These are phyloP conservation scores for Xenoacremonium recifei DNA, from an alignment of 2,329 filamentous ascomycete genomes.

Conservation along the genomic window DNA sequence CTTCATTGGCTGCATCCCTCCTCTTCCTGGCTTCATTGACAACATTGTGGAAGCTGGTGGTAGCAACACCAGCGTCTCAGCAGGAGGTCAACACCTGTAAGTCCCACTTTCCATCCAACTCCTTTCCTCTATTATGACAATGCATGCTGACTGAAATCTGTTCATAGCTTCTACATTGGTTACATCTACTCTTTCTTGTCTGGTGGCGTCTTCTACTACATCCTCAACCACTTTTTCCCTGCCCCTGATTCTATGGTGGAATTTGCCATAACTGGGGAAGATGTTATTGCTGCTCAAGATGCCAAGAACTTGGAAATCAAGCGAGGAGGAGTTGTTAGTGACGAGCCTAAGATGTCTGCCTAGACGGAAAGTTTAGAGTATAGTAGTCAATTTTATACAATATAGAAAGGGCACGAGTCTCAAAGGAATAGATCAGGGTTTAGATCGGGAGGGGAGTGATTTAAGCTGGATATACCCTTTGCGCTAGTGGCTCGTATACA, in stretches of 20 bases:
- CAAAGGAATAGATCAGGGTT: too few relatives aligned
- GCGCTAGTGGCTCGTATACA: too few relatives aligned
- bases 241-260: background rate
- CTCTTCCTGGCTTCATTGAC: slow-evolving; percentile 30
- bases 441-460: too few relatives aligned
- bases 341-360: too few relatives aligned
- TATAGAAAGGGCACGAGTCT: too few relatives aligned
- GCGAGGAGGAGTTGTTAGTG: too few relatives aligned
- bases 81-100: background rate
- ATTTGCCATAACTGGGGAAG: background rate
- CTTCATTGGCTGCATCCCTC: slow-evolving; percentile 28
- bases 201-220: background rate
- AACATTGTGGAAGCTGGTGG: background rate
- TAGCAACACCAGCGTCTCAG: background rate
- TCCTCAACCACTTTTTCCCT: background rate
- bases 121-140: too few relatives aligned
- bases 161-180: background rate
- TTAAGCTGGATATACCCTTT: too few relatives aligned
- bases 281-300: background rate
- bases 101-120: background rate
- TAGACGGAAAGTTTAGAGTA: too few relatives aligned
- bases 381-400: too few relatives aligned
- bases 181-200: background rate
- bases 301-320: too few relatives aligned
- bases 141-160: background rate